Evolutionary conservation across 306 rosid genomes (phyloP), one percentile per base, ranked within the genome.

Genomic region (Prunus mira): DNA sequence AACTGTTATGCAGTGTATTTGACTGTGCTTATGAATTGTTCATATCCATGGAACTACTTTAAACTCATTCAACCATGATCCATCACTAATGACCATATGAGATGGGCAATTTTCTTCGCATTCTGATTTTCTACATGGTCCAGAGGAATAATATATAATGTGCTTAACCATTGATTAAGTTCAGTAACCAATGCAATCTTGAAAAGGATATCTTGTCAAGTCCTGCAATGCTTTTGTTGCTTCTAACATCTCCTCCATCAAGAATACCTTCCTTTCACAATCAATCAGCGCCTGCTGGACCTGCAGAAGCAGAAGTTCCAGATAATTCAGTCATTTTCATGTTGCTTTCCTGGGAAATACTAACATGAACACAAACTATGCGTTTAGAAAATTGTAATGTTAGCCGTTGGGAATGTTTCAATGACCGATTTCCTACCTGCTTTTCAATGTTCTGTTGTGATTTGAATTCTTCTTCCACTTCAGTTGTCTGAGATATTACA

Each of bases 211-310:
- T 38, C 43, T 38, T 38, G 43, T 38, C 43, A 38, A 7, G 43
- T 38, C 43, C 43, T 38, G 41, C 41, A 34, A 34, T 34, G 8
- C 41, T 34, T 34, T 34, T 34, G 41, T 34, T 34, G 41, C 41
- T 34, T 34, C 76, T 45, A 83, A 61, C 67, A 88, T 84, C 87
- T 57, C 79, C 56, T 76, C 86, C 86, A 87, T 83, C 63, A 83
- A 76, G 69, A 89, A 81, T 72, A 87, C 83, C 87, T 82, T 88
- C 82, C 85, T 82, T 80, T 88, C 91, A 22, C 57, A 64, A 76
- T 80, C 83, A 78, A 68, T 65, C 79, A 88, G 71, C 78, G 79
- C 87, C 81, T 78, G 77, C 86, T 84, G 92, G n/a, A 75, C 75
- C 97, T 93, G 89, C 86, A 83, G 78, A 55, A 49, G 91, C 87